Evolutionary conservation across 176 grass and related monocot species (phyloP), one percentile per base, ranked within the genome.

Genomic region (Coix lacrymajobi): DNA sequence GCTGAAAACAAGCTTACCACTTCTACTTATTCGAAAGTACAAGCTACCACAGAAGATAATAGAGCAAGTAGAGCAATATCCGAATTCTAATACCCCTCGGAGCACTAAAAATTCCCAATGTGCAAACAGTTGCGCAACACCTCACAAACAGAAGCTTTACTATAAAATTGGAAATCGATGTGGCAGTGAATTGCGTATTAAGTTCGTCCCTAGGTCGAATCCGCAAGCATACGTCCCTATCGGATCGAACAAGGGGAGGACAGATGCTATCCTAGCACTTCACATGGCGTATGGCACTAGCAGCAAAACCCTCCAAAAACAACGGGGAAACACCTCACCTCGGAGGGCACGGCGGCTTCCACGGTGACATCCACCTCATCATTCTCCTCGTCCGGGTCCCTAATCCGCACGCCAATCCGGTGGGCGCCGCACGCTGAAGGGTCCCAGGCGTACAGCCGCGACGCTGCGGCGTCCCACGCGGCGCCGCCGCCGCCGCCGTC

Each of bases 391-490:
- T 88, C 82, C 51, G 79, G 78, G 33, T 99, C 96, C 41, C 86
- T 83, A 65, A 87, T 63, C 71, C 96, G 91, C 69, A 96, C 76
- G 52, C 85, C 90, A 62, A 99, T 82, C 43, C 91, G 89, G 77
- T 93, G 89, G 61, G 81, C 85, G 24, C 87, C 62, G 37, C 80
- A 74, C 13, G 81, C 66, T 43, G 73, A 44, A 15, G 91, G 79
- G 69, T 93, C 96, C 93, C 93, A 99, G 1, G 79, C 79, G 80
- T 93, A 99, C 49, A 96, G 89, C 72, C 93, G 89, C 43, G 87
- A 96, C 73, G 85, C 82, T 9, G 85, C 9, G 58, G 89, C 84
- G 40, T 96, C 96, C 96, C 96, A 99, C 16, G 91, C 83, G 15
- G 80, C 80, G 8, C 39, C 72, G 20, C 67, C 86, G 13, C 88